Evolutionary conservation across 2,329 filamentous ascomycete species (phyloP).

Genomic region (Fusarium napiforme): DNA sequence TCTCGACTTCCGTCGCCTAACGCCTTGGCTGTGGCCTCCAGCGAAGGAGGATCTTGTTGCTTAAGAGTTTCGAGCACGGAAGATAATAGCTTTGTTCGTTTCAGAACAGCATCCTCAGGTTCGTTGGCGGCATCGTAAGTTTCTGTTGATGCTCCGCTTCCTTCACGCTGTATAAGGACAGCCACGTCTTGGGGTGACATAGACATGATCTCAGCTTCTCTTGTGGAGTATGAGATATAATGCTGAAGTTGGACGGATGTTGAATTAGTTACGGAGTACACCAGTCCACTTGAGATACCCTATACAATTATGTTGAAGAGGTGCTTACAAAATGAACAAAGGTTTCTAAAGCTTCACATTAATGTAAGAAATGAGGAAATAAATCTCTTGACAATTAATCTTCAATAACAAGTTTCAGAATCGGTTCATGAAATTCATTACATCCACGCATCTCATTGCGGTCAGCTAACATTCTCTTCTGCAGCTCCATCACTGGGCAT

Average conservation of each 20-base stretch:
- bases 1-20: slow-evolving; percentile 67
- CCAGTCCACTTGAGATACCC: not conserved
- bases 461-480: not conserved
- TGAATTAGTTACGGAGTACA: not conserved
- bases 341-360: not conserved
- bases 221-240: not conserved
- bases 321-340: not conserved
- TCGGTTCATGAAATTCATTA: no score
- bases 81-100: slow-evolving; percentile 49
- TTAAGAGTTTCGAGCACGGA: slow-evolving; percentile 54
- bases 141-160: slow-evolving; percentile 43
- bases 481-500: slow-evolving; percentile 9
- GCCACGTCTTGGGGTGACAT: slow-evolving; percentile 53
- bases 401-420: not conserved
- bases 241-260: not conserved
- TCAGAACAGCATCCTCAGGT: slow-evolving; percentile 32
- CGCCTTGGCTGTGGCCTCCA: slow-evolving; percentile 62
- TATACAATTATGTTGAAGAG: not conserved
- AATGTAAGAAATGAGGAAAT: fast-evolving
- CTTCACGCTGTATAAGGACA: slow-evolving; percentile 50
- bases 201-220: slow-evolving; percentile 15
- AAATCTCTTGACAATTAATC: not conserved
- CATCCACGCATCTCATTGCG: not conserved
- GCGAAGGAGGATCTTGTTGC: slow-evolving; percentile 49
- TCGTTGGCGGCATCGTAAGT: slow-evolving; percentile 45